These are phyloP conservation scores for Clitopilus passeckerianus DNA, from an alignment of 768 basidiomycete species.

Conservation along the genomic window DNA sequence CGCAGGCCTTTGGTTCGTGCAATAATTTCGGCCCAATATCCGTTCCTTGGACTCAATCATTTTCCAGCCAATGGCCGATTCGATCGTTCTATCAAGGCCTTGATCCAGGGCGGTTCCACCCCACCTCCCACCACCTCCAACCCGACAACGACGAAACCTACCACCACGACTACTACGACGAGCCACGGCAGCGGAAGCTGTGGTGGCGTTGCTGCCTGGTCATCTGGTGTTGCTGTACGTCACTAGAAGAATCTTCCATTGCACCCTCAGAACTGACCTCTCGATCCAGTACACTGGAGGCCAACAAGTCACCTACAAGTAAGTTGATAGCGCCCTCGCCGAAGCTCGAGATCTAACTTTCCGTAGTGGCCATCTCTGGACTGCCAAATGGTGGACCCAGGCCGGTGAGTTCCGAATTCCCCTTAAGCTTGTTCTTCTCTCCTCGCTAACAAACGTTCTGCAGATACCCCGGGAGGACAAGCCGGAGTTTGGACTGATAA, in stretches of 20 bases:
- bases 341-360: neutral
- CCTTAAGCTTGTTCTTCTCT: neutral
- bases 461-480: slow-evolving; percentile 14
- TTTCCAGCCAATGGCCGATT: slow-evolving; percentile 31
- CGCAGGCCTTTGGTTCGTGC: slow-evolving; percentile 30
- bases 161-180: slow-evolving; percentile 7
- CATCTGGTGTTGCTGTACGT: slow-evolving; percentile 29
- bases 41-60: neutral
- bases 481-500: slow-evolving; percentile 29
- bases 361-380: slow-evolving; percentile 43
- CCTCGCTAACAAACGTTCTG: neutral
- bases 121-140: slow-evolving; percentile 13
- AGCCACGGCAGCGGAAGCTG: slow-evolving; percentile 25
- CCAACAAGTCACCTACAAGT: slow-evolving; percentile 34
- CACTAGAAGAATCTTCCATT: neutral
- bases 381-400: slow-evolving; percentile 43
- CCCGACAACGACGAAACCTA: slow-evolving; percentile 4
- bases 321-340: slow-evolving; percentile 7
- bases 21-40: neutral
- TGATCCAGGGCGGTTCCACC: slow-evolving; percentile 10
- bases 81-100: slow-evolving; percentile 34
- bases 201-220: slow-evolving; percentile 37
- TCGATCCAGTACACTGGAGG: slow-evolving; percentile 36
- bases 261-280: neutral
- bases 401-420: slow-evolving; percentile 23